Evolutionary conservation across 2,329 filamentous ascomycete genomes (phyloP).

Genomic region (Xylariomycetidae sp.): DNA sequence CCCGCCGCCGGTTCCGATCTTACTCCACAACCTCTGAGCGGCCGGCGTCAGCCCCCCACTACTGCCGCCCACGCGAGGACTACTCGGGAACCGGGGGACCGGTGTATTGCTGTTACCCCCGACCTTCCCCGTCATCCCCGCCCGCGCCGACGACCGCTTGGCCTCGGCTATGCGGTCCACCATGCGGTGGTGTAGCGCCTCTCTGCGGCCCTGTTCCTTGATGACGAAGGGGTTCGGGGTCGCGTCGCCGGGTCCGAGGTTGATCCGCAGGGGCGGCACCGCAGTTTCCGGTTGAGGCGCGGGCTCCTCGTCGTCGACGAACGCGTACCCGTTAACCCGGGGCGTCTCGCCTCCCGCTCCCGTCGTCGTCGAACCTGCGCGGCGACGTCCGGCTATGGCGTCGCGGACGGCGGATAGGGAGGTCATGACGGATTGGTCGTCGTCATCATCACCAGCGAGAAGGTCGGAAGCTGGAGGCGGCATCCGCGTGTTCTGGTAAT

Average conservation of each 20-base stretch:
- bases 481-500: constrained; percentile 80
- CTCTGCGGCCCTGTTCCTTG: constrained; percentile 67
- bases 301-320: constrained; percentile 77
- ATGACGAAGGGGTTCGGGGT: constrained; percentile 78
- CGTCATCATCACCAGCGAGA: constrained; percentile 31
- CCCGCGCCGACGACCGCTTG: constrained; percentile 58
- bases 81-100: constrained; percentile 67
- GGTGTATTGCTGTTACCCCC: constrained; percentile 57
- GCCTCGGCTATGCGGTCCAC: constrained; percentile 75
- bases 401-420: constrained; percentile 80
- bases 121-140: constrained; percentile 56
- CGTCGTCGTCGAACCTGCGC: constrained; percentile 54
- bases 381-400: constrained; percentile 71
- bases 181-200: constrained; percentile 79
- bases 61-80: constrained; percentile 54
- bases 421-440: constrained; percentile 49
- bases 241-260: constrained; percentile 56
- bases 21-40: constrained; percentile 63
- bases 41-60: constrained; percentile 65
- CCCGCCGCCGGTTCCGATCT: constrained; percentile 43
- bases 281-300: constrained; percentile 40
- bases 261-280: constrained; percentile 43
- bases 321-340: constrained; percentile 87
- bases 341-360: constrained; percentile 76
- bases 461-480: too few relatives aligned